Base-by-base conservation (phyloP, 2,329 filamentous ascomycete species). In the Clarireedia monteithiana region DNA sequence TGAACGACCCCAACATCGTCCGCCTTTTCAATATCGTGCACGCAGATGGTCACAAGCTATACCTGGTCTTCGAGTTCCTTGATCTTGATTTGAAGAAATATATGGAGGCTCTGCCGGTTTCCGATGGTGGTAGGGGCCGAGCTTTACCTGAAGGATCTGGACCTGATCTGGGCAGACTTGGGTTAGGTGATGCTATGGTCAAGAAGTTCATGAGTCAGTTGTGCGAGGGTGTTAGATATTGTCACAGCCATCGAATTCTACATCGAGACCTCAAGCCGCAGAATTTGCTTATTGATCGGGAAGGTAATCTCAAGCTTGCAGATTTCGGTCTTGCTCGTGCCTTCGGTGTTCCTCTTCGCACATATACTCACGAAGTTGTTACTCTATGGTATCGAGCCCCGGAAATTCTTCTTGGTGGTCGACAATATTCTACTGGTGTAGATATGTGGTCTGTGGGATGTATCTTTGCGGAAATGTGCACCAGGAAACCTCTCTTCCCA, bases 401-500 rank as follows among this genome's bases (percentile, higher is more conserved):
- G 1, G 91, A 96, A 71, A 95, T 96, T 72, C 79, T 96, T 20
- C 83, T 96, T 1, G 91, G 91, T 69, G 90, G 91, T 56, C 85
- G 91, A 52, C 90, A 95, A 71, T 96, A 96, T 75, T 94, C 89
- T 14, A 96, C 91, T 14, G 91, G 91, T 56, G 90, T 96, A 44
- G 91, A 96, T 68, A 96, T 96, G 88, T 96, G 91, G 91, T 94
- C 89, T 34, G 85, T 91, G 50, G 91, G 91, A 60, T 94, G 90
- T 72, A 96, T 96, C 72, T 95, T 96, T 71, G 91, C 91, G 9
- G 91, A 96, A 73, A 96, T 96, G 91, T 95, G 89, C 73, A 96
- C 91, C 1, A 83, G 89, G 67, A 95, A 95, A 74, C 90, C 91
- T 5, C 78, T 96, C 45, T 96, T 96, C 77, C 90, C 91, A 12